These are phyloP conservation scores for Hortaea werneckii DNA, from an alignment of 2,329 filamentous ascomycete genomes.

Conservation along the genomic window DNA sequence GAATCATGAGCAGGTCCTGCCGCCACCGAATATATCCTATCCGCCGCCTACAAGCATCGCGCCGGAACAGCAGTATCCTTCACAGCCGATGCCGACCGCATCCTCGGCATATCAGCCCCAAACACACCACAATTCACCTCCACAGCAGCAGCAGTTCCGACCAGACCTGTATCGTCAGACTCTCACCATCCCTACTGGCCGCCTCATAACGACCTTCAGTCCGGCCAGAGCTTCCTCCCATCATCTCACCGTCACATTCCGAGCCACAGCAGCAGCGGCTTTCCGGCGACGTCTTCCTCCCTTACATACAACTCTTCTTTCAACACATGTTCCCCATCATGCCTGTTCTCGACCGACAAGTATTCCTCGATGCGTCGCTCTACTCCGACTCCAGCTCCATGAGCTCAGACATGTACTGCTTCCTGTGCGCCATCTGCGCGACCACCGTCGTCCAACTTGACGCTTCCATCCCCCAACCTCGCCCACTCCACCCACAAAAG, in stretches of 20 bases:
- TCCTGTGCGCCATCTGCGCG: constrained; percentile 25
- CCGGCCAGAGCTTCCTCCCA: constrained; percentile 13
- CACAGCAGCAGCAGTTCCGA: constrained; percentile 1
- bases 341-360: constrained; percentile 23
- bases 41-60: constrained; percentile 12
- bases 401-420: constrained; percentile 21
- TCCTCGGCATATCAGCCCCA: constrained; percentile 7
- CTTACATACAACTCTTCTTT: constrained; percentile 26
- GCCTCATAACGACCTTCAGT: constrained; percentile 7
- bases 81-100: constrained; percentile 10
- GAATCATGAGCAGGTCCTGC: neutral
- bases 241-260: constrained; percentile 12
- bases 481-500: constrained; percentile 15
- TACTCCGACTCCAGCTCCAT: constrained; percentile 16
- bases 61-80: constrained; percentile 14
- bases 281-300: constrained; percentile 18
- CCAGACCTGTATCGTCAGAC: constrained; percentile 3
- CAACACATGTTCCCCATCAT: constrained; percentile 27
- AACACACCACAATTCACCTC: neutral
- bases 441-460: constrained; percentile 26
- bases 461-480: constrained; percentile 20
- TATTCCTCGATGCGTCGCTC: constrained; percentile 20
- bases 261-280: constrained; percentile 15
- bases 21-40: constrained; percentile 5
- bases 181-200: constrained; percentile 10